Percentiles rank a stretch among this genome's conserved stretches.
Evolutionary conservation across 1,284 basidiomycete genomes (phyloP).

Genomic region (Athelia psychrophila): DNA sequence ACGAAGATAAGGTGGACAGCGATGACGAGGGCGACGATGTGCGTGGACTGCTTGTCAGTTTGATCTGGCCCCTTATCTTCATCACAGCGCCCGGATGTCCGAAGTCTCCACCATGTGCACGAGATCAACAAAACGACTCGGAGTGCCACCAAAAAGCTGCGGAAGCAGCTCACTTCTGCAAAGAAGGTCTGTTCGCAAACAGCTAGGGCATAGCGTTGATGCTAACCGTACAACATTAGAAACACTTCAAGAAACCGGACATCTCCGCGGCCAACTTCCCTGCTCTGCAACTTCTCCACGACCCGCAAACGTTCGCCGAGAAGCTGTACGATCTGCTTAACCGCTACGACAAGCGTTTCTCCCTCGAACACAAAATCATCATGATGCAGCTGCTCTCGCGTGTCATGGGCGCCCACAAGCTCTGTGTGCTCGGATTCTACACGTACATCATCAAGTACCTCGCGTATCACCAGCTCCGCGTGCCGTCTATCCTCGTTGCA

Average conservation of each 20-base stretch:
- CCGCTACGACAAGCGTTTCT: slow-evolving; percentile 88
- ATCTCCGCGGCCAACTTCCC: slow-evolving; percentile 76
- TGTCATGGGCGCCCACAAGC: slow-evolving; percentile 91
- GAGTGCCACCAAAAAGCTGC: slow-evolving; percentile 76
- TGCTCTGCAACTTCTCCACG: slow-evolving; percentile 90
- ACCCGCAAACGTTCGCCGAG: slow-evolving; percentile 96
- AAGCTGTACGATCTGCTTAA: slow-evolving; percentile 89
- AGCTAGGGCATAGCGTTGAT: not conserved
- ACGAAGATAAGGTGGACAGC: slow-evolving; percentile 69
- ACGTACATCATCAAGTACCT: slow-evolving; percentile 96
- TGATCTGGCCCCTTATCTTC: slow-evolving; percentile 5
- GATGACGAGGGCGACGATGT: slow-evolving; percentile 74
- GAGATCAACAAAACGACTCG: slow-evolving; percentile 90
- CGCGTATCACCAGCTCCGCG: slow-evolving; percentile 88
- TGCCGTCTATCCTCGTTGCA: slow-evolving; percentile 92
- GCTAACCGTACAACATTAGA: slow-evolving; percentile 36
- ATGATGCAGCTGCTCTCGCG: slow-evolving; percentile 98
- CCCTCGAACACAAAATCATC: slow-evolving; percentile 95
- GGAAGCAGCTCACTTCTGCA: slow-evolving; percentile 65
- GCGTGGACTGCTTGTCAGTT: slow-evolving; percentile 10
- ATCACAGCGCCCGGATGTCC: slow-evolving; percentile 62
- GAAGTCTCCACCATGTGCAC: slow-evolving; percentile 75
- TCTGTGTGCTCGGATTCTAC: slow-evolving; percentile 96
- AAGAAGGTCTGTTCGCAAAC: slow-evolving; percentile 52
- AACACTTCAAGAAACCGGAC: slow-evolving; percentile 52